Evolutionary conservation across 1,284 basidiomycete genomes (phyloP).

Genomic region (Thecaphora thlaspeos): DNA sequence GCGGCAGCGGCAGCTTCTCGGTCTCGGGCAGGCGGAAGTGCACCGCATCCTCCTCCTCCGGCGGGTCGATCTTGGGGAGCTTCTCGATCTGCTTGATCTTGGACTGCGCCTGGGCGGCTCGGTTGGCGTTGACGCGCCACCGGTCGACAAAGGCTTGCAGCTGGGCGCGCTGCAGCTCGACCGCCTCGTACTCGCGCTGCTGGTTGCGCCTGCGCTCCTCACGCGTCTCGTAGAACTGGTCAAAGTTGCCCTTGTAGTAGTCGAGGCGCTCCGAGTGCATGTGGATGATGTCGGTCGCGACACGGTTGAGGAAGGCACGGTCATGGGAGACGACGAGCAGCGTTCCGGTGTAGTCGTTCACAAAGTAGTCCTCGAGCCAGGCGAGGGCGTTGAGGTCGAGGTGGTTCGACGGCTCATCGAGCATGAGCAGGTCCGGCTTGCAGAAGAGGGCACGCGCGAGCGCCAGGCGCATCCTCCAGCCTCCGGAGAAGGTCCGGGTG

Average conservation of each 20-base stretch:
- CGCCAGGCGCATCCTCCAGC: constrained; percentile 99
- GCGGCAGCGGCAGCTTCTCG: constrained; percentile 86
- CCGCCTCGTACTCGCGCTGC: constrained; percentile 75
- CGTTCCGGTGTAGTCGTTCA: constrained; percentile 82
- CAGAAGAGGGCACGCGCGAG: constrained; percentile 94
- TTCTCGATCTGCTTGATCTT: constrained; percentile 99
- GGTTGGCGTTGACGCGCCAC: constrained; percentile 56
- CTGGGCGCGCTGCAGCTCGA: constrained; percentile 90
- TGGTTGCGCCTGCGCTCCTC: constrained; percentile 88
- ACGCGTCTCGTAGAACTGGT: constrained; percentile 98
- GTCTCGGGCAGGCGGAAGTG: constrained; percentile 58
- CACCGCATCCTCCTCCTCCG: constrained; percentile 82
- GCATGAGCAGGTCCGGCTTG: constrained; percentile 63
- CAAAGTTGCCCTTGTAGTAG: constrained; percentile 98
- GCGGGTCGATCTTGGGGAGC: constrained; percentile 88
- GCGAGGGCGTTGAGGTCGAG: constrained; percentile 65
- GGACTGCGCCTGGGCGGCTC: constrained; percentile 75
- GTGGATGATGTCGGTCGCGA: constrained; percentile 96
- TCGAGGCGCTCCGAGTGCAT: constrained; percentile 92
- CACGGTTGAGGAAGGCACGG: constrained; percentile 94
- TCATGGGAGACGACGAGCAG: constrained; percentile 98
- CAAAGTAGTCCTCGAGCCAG: constrained; percentile 67
- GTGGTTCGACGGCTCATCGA: constrained; percentile 81
- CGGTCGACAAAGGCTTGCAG: constrained; percentile 85
- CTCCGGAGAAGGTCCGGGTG: constrained; percentile 84